Percentiles rank a stretch among this genome's conserved stretches.
phyloP scores from a whole-genome alignment of 495 filamentous ascomycete genomes.

The Xylaria castorea region DNA sequence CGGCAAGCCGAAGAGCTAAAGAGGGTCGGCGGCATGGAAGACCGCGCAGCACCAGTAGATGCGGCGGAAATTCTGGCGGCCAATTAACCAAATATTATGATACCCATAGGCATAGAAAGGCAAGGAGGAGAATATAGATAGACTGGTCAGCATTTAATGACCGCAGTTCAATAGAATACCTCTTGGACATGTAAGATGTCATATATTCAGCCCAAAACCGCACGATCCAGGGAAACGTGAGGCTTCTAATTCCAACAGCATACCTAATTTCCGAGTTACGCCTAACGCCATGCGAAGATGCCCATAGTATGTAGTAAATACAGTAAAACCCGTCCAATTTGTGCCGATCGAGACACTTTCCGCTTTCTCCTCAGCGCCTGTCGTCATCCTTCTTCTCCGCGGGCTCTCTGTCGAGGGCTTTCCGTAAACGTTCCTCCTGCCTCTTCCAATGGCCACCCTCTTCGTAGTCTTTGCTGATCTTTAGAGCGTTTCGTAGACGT shows the following conservation, averaged over 20 bases:
- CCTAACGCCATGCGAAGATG: constrained; percentile 25
- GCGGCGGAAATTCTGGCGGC: constrained; percentile 57
- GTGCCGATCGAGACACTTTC: neutral
- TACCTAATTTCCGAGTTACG: constrained; percentile 4
- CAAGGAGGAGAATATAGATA: constrained; percentile 26
- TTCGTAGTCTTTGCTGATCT: constrained; percentile 86
- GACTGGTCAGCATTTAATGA: neutral
- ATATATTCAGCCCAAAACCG: neutral
- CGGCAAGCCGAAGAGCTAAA: constrained; percentile 43
- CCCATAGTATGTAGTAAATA: constrained; percentile 8
- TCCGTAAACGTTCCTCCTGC: constrained; percentile 73
- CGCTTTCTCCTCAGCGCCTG: constrained; percentile 10
- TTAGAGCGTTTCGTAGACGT: constrained; percentile 83
- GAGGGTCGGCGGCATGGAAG: constrained; percentile 46
- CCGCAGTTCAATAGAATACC: neutral
- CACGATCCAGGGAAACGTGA: neutral
- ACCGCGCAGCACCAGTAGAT: constrained; percentile 45
- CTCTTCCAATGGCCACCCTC: constrained; percentile 79
- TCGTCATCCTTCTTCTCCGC: constrained; percentile 43
- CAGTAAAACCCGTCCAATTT: neutral
- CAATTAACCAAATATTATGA: constrained; percentile 42
- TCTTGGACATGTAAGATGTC: neutral
- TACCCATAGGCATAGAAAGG: constrained; percentile 39
- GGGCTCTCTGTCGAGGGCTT: constrained; percentile 57
- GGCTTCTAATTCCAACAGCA: neutral